Percentiles rank a stretch among this genome's conserved stretches.
Evolutionary conservation across 176 grass and related monocot species (phyloP).

Genomic region (Aegilops umbellulata): DNA sequence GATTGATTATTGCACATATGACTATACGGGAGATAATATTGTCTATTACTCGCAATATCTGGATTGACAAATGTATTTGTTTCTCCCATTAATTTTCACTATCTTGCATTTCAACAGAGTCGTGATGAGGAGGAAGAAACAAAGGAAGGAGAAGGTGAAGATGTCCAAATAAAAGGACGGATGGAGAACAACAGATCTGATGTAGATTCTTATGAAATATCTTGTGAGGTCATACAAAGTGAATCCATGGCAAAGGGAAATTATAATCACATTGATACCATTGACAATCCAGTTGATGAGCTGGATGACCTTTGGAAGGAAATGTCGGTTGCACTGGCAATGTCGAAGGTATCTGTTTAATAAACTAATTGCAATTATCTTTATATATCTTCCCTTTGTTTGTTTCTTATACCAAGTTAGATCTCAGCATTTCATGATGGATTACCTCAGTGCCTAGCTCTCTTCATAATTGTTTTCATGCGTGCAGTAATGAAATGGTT

Average conservation of each 20-base stretch:
- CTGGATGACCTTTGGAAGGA: slow-evolving; percentile 62
- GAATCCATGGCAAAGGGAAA: neutral
- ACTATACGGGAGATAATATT: neutral
- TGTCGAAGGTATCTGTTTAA: slow-evolving; percentile 46
- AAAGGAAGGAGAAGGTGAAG: neutral
- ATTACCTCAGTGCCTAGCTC: neutral
- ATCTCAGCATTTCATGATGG: neutral
- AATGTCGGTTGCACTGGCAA: slow-evolving; percentile 70
- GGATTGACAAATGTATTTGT: neutral
- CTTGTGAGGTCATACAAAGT: slow-evolving; percentile 28
- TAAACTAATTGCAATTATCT: neutral
- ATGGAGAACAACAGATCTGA: neutral
- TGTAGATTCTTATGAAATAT: slow-evolving; percentile 18
- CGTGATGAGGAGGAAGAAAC: neutral
- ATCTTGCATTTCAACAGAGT: slow-evolving; percentile 32
- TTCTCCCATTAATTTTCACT: neutral
- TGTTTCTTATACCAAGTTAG: slow-evolving; percentile 23
- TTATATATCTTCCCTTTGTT: neutral
- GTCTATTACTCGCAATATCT: neutral
- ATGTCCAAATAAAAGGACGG: neutral
- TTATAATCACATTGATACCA: slow-evolving; percentile 7
- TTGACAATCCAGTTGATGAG: slow-evolving; percentile 19
- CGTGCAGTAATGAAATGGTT: neutral
- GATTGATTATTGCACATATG: neutral
- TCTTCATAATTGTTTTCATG: slow-evolving; percentile 9